Evolutionary conservation across 2,329 filamentous ascomycete species (phyloP).

Genomic region (Penicillium sp.): DNA sequence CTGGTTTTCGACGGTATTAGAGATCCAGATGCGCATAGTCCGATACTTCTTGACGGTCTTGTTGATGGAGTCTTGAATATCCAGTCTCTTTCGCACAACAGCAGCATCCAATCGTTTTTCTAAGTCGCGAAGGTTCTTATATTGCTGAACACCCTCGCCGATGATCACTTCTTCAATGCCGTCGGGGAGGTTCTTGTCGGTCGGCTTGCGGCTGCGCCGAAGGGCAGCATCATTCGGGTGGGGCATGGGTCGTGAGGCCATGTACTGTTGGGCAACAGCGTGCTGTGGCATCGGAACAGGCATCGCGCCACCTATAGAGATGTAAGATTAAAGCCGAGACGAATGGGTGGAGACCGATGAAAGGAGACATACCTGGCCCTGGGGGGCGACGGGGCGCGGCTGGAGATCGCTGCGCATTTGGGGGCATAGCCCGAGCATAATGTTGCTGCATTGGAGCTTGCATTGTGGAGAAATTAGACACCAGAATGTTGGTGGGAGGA

Average conservation of each 20-base stretch:
- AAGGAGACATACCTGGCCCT: conserved; percentile 31
- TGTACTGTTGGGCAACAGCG: conserved; percentile 32
- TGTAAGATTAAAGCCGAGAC: conserved; percentile 9
- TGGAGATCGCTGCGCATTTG: conserved; percentile 35
- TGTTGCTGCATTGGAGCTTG: conserved; percentile 37
- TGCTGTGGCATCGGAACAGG: conserved; percentile 32
- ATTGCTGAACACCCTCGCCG: conserved; percentile 71
- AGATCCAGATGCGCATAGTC: conserved; percentile 86
- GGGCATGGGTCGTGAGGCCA: conserved; percentile 30
- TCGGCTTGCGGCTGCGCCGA: conserved; percentile 77
- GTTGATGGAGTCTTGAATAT: conserved; percentile 73
- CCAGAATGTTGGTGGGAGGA: conserved; percentile 5
- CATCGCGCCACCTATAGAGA: conserved; percentile 24
- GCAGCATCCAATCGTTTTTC: conserved; percentile 83
- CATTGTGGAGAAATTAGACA: conserved; percentile 21
- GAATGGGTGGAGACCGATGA: conserved; percentile 7
- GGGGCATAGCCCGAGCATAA: conserved; percentile 36
- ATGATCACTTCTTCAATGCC: conserved; percentile 74
- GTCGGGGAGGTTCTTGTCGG: conserved; percentile 88
- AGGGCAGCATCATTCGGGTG: conserved; percentile 49
- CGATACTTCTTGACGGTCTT: conserved; percentile 69
- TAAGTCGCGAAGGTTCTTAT: conserved; percentile 72
- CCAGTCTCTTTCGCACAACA: conserved; percentile 86
- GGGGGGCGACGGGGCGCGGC: conserved; percentile 36
- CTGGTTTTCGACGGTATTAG: conserved; percentile 88